These are phyloP conservation scores for Narthecium ossifragum DNA, from an alignment of 106 monocot species.

Conservation along the genomic window DNA sequence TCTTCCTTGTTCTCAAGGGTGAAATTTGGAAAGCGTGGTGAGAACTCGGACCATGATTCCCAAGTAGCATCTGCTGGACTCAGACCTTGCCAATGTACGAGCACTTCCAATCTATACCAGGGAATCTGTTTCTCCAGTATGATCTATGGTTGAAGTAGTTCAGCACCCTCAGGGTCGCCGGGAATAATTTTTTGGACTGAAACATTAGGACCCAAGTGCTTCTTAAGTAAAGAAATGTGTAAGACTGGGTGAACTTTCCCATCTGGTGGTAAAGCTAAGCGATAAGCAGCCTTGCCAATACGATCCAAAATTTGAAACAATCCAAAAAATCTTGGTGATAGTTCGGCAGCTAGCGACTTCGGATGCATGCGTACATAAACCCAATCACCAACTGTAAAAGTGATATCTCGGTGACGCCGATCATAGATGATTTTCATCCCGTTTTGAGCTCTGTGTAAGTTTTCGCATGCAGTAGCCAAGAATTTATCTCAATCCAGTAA, in stretches of 20 bases:
- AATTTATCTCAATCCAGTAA: not conserved
- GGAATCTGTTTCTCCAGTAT: too few relatives aligned
- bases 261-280: not conserved
- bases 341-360: not conserved
- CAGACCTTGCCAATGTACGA: not conserved
- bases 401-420: not conserved
- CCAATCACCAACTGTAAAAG: not conserved
- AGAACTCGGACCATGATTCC: not conserved
- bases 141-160: too few relatives aligned
- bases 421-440: slow-evolving; percentile 4
- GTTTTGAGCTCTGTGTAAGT: not conserved
- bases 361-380: not conserved
- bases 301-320: not conserved
- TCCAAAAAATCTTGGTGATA: not conserved
- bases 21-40: not conserved
- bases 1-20: not conserved
- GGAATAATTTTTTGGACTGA: not conserved
- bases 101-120: too few relatives aligned
- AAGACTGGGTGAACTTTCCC: not conserved
- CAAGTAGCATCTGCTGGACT: not conserved
- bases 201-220: not conserved
- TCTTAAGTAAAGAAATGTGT: not conserved
- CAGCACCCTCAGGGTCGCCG: too few relatives aligned
- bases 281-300: not conserved
- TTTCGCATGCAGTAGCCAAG: not conserved